These are phyloP conservation scores for Biscutella auriculata DNA, from an alignment of 441 rosid species.

Conservation along the genomic window DNA sequence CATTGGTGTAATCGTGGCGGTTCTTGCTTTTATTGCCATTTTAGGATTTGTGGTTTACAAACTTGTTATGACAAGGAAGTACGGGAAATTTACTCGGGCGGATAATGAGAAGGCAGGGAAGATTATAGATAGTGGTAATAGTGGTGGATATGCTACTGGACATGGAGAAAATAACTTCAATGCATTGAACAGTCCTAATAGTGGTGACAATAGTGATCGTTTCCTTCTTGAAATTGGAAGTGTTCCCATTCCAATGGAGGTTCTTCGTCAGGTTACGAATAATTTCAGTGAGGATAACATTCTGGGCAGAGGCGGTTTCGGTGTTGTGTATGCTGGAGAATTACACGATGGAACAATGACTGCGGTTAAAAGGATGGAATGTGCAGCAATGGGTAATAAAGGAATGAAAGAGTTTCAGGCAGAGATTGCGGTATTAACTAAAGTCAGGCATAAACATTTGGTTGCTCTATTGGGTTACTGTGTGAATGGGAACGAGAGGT, in stretches of 20 bases:
- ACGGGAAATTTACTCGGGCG: slow-evolving; percentile 32
- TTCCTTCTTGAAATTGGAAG: slow-evolving; percentile 52
- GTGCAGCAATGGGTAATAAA: slow-evolving; percentile 41
- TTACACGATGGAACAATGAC: slow-evolving; percentile 59
- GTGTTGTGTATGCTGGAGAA: slow-evolving; percentile 76
- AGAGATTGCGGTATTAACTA: slow-evolving; percentile 73
- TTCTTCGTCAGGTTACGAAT: slow-evolving; percentile 60
- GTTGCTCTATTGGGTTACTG: slow-evolving; percentile 81
- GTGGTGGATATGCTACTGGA: slow-evolving; percentile 22
- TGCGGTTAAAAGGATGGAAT: slow-evolving; percentile 87
- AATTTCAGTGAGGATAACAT: slow-evolving; percentile 57
- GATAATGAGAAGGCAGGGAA: slow-evolving; percentile 32
- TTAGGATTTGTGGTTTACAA: slow-evolving; percentile 48
- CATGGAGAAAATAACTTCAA: slow-evolving; percentile 31
- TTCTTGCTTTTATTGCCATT: slow-evolving; percentile 37
- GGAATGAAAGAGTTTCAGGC: slow-evolving; percentile 76
- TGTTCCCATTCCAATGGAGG: slow-evolving; percentile 50
- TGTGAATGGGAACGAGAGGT: slow-evolving; percentile 70
- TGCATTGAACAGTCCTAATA: slow-evolving; percentile 44
- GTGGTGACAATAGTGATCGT: slow-evolving; percentile 44
- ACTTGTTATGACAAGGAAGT: slow-evolving; percentile 27
- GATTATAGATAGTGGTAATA: slow-evolving; percentile 23
- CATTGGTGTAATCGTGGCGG: slow-evolving; percentile 36
- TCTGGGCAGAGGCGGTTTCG: slow-evolving; percentile 84
- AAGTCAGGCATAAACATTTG: slow-evolving; percentile 82